Percentiles rank a stretch among this genome's conserved stretches.
phyloP scores from a whole-genome alignment of 208 protist species.

The Acanthamoeba sp. region DNA sequence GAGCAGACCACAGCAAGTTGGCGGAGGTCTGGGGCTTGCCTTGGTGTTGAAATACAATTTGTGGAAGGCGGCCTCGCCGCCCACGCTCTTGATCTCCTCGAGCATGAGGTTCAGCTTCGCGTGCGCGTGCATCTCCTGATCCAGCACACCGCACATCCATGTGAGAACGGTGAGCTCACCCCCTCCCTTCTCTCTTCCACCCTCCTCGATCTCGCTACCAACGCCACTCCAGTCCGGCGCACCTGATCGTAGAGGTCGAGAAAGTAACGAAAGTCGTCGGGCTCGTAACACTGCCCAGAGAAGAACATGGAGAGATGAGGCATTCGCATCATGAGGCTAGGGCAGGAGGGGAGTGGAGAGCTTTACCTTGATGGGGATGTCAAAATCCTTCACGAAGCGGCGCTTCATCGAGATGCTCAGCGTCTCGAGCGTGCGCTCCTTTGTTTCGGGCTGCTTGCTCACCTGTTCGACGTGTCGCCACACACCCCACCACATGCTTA shows the following conservation, averaged over 20 bases:
- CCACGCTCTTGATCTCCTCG: constrained; percentile 16
- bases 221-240: no score
- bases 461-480: background rate
- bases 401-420: constrained; percentile 37
- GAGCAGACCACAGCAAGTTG: no score
- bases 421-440: constrained; percentile 11
- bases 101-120: constrained; percentile 17
- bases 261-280: constrained; percentile 23
- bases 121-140: background rate
- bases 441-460: background rate
- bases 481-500: background rate
- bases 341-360: background rate
- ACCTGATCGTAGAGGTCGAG: background rate
- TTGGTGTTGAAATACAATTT: constrained; percentile 1
- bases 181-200: no score
- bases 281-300: background rate
- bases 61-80: constrained; percentile 21
- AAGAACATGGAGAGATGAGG: background rate
- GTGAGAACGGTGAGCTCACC: no score
- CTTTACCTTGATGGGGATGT: constrained; percentile 2
- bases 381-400: constrained; percentile 20
- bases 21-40: background rate
- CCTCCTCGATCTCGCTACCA: no score
- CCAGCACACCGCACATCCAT: no score
- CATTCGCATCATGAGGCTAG: background rate